Evolutionary conservation across 768 basidiomycete genomes (phyloP).

Genomic region (Pleurotus citrinopileatus): DNA sequence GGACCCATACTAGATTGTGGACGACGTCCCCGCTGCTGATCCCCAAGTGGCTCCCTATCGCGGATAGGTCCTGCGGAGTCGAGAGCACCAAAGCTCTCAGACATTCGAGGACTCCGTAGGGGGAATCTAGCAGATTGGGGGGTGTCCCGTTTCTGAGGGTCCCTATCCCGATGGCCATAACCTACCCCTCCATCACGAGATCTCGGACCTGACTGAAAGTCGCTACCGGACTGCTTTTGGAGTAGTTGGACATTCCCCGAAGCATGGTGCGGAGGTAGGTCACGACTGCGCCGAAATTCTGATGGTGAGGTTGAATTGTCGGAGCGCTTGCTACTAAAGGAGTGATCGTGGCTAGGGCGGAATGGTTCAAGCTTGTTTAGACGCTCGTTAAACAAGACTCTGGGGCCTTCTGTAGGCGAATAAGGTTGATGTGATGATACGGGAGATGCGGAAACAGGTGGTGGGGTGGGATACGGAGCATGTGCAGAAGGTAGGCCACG

Average conservation of each 20-base stretch:
- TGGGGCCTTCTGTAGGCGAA: constrained; percentile 56
- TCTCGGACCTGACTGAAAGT: constrained; percentile 14
- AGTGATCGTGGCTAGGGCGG: constrained; percentile 34
- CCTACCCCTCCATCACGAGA: constrained; percentile 5
- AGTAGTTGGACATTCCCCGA: constrained; percentile 50
- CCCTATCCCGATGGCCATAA: constrained; percentile 9
- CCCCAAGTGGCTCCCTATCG: background rate
- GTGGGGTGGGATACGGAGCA: constrained; percentile 15
- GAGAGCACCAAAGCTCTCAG: constrained; percentile 22
- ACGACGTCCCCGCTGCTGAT: constrained; percentile 15
- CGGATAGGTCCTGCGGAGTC: constrained; percentile 18
- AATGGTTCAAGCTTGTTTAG: constrained; percentile 83
- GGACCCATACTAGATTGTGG: constrained; percentile 48
- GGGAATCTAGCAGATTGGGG: constrained; percentile 32
- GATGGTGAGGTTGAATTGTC: constrained; percentile 33
- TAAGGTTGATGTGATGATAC: constrained; percentile 32
- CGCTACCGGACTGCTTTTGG: constrained; percentile 47
- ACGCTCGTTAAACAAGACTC: constrained; percentile 93
- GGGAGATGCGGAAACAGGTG: constrained; percentile 29
- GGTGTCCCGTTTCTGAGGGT: constrained; percentile 18
- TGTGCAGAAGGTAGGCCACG: constrained; percentile 36
- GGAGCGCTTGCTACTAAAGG: constrained; percentile 43
- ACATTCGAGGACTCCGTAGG: constrained; percentile 34
- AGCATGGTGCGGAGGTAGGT: constrained; percentile 39
- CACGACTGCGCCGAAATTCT: constrained; percentile 45